Evolutionary conservation across 129 eudicot genomes (phyloP).

Genomic region (Artemisia argyi): DNA sequence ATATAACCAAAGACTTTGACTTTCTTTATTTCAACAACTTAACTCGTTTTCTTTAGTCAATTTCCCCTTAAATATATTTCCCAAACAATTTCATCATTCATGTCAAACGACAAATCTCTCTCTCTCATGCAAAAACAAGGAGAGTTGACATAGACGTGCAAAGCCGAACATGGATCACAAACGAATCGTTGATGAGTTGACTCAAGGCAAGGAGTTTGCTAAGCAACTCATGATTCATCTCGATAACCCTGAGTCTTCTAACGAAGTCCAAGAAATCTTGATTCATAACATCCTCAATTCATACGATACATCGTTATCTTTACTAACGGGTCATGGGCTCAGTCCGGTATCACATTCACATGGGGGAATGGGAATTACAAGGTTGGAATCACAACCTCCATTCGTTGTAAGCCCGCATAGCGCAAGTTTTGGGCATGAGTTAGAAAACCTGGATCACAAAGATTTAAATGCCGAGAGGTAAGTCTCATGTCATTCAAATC

Average conservation of each 20-base stretch:
- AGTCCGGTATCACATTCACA: not conserved
- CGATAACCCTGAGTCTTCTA: constrained; percentile 32
- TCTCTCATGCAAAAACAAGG: constrained; percentile 7
- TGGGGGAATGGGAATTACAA: not conserved
- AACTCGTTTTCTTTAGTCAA: constrained; percentile 43
- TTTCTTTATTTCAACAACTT: constrained; percentile 15
- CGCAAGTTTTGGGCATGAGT: constrained; percentile 44
- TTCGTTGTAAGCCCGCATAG: constrained; percentile 46
- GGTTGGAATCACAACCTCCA: constrained; percentile 35
- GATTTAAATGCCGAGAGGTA: constrained; percentile 39
- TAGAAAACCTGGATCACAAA: constrained; percentile 29
- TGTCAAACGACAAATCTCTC: constrained; percentile 12
- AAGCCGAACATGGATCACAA: constrained; percentile 24
- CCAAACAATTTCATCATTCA: not conserved
- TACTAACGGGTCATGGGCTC: constrained; percentile 25
- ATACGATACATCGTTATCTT: constrained; percentile 41
- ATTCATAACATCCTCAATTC: constrained; percentile 46
- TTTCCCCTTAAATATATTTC: constrained; percentile 10
- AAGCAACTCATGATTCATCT: constrained; percentile 58
- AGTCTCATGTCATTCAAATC: not conserved
- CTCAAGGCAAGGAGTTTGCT: constrained; percentile 65
- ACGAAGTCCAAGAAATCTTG: constrained; percentile 36
- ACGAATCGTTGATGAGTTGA: constrained; percentile 47
- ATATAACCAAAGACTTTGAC: constrained; percentile 22
- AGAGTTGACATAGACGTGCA: constrained; percentile 3